Percentiles rank a stretch among this genome's conserved stretches.
Conservation (phyloP, 495 filamentous ascomycete genomes). For the Lasiosphaeria miniovina region DNA sequence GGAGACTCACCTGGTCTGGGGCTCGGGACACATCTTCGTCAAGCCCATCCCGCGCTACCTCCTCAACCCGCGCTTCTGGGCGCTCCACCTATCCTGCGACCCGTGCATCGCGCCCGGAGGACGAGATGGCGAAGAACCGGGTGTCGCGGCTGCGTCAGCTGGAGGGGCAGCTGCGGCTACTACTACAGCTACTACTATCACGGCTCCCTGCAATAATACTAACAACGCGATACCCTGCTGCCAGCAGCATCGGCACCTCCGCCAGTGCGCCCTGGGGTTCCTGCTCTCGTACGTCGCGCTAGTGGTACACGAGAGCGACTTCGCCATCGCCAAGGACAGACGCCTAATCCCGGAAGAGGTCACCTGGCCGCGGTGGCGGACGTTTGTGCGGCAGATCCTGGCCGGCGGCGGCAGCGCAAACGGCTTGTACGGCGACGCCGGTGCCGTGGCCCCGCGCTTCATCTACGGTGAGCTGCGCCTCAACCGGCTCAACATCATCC, state of each 20-base stretch:
- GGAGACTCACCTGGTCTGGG: slow-evolving; percentile 45
- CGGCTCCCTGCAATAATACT: too few relatives aligned
- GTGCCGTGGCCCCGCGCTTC: too few relatives aligned
- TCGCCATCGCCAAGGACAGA: slow-evolving; percentile 33
- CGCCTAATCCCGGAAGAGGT: slow-evolving; percentile 32
- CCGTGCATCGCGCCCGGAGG: too few relatives aligned
- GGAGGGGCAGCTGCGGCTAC: too few relatives aligned
- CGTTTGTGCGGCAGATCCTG: slow-evolving; percentile 12
- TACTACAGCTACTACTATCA: too few relatives aligned
- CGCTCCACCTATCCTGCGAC: slow-evolving; percentile 8
- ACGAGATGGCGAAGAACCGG: slow-evolving; percentile 7
- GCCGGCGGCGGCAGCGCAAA: too few relatives aligned
- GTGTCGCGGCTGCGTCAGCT: too few relatives aligned
- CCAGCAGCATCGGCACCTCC: too few relatives aligned
- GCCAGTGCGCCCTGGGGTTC: slow-evolving; percentile 31
- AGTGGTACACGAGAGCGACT: slow-evolving; percentile 37
- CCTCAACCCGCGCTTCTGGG: slow-evolving; percentile 35
- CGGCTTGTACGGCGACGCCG: too few relatives aligned
- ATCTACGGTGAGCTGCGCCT: slow-evolving; percentile 47
- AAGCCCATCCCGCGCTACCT: slow-evolving; percentile 40
- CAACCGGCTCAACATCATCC: slow-evolving; percentile 37
- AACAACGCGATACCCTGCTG: too few relatives aligned
- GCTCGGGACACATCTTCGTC: slow-evolving; percentile 30
- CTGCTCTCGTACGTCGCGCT: slow-evolving; percentile 38
- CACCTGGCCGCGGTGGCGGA: slow-evolving; percentile 17